These are phyloP conservation scores for Thymus quinquecostatus DNA, from an alignment of 257 asterid species.

Conservation along the genomic window DNA sequence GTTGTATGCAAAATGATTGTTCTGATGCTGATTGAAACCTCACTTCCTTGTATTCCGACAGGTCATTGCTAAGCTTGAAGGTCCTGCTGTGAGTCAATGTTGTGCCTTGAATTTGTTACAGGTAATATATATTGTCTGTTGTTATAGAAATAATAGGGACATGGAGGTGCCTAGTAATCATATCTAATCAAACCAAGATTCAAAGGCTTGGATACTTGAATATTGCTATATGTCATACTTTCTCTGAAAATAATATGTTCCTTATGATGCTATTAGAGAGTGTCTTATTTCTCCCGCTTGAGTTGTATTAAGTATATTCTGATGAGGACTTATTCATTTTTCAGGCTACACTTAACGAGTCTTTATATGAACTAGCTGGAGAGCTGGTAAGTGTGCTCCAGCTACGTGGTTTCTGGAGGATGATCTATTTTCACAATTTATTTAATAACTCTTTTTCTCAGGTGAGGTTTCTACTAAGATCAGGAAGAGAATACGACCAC, in stretches of 20 bases:
- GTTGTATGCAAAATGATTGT: constrained; percentile 23
- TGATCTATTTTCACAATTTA: constrained; percentile 23
- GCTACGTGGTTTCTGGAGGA: constrained; percentile 25
- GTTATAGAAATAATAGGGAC: constrained; percentile 17
- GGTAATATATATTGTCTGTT: constrained; percentile 50
- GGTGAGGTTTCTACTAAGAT: constrained; percentile 97
- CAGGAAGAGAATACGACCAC: constrained; percentile 95
- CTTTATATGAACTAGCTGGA: constrained; percentile 95
- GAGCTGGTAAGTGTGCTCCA: constrained; percentile 79
- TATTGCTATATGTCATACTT: constrained; percentile 10
- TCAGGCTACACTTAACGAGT: constrained; percentile 96
- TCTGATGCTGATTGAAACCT: constrained; percentile 35
- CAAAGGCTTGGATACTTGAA: constrained; percentile 19
- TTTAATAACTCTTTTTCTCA: constrained; percentile 32
- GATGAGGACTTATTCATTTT: constrained; percentile 39
- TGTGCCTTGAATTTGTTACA: constrained; percentile 94
- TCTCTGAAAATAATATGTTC: neutral
- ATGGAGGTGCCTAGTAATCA: constrained; percentile 1
- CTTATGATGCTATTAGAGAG: constrained; percentile 20
- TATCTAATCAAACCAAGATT: constrained; percentile 5
- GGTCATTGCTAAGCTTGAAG: constrained; percentile 99
- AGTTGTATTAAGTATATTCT: constrained; percentile 32
- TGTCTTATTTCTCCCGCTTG: constrained; percentile 27
- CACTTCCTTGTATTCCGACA: constrained; percentile 47
- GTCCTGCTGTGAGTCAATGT: constrained; percentile 95